Percentiles rank a stretch among this genome's conserved stretches.
phyloP scores from a whole-genome alignment of 129 eudicot genomes.

The Sambucus nigra region DNA sequence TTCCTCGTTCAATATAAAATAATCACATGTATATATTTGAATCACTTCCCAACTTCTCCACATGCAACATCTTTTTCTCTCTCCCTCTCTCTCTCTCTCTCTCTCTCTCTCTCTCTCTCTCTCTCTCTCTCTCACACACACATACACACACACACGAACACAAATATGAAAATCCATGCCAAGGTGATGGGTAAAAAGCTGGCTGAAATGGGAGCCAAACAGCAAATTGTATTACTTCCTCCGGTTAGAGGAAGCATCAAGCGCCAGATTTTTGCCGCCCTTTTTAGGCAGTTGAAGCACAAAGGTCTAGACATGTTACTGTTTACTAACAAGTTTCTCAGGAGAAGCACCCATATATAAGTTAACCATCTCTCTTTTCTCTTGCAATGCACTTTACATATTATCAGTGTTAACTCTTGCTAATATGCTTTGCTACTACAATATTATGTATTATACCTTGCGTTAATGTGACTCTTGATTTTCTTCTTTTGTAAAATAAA shows the following conservation, averaged over 20 bases:
- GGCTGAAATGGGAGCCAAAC: background rate
- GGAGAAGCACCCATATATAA: background rate
- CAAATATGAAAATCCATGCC: background rate
- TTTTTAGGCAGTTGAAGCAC: background rate
- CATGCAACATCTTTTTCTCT: too few species aligned
- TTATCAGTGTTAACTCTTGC: too few species aligned
- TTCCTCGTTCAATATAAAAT: background rate
- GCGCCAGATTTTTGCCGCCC: background rate
- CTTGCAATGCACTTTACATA: too few species aligned
- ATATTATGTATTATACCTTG: too few species aligned
- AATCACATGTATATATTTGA: background rate
- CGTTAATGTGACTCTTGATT: too few species aligned
- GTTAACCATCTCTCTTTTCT: too few species aligned
- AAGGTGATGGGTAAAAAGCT: background rate
- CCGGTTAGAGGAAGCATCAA: constrained; percentile 6
- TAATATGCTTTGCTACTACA: too few species aligned
- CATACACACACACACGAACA: too few species aligned
- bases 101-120: background rate
- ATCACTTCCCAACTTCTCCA: background rate
- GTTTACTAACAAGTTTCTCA: background rate
- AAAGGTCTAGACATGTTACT: background rate
- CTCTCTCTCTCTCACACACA: background rate
- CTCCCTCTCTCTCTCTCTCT: background rate
- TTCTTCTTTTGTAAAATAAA: too few species aligned
- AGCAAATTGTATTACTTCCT: background rate